Base-by-base conservation (phyloP, 352 stramenopile species). In the Phytopythium montanum region DNA sequence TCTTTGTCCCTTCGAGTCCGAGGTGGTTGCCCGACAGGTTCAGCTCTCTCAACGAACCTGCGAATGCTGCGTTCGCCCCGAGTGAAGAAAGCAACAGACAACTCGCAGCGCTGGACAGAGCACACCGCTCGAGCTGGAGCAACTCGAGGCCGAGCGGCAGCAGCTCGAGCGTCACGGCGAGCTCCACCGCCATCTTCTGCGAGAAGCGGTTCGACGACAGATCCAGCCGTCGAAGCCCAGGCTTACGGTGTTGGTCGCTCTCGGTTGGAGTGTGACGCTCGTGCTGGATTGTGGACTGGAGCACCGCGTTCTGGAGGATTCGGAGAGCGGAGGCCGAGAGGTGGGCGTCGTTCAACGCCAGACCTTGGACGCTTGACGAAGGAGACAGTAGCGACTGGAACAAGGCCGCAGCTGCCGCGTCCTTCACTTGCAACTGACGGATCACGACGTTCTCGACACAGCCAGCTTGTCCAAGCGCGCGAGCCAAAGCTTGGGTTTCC, bases 131-230 rank as follows among this genome's bases (percentile, higher is more conserved):
- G 19, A 91, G 72, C 25, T 85, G 69, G n/a, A 91, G 65, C 14
- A 79, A 25, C 25, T 88, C 76, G 14, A 91, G 66, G 12, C 71
- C 79, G 16, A 36, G 67, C 0, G 73, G 69, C 12, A 89, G 31
- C 13, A 85, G 51, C 57, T 87, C 70, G 3, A 87, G 66, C 1
- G 72, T 83, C 0, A 65, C 85, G 18, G 77, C 70, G 21, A 91
- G 56, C 14, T 75, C 69, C 6, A 64, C 63, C 0, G 73, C 69
- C 81, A 87, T 89, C 8, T 63, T 41, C 18, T 64, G 49, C 9
- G 79, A 81, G 56, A 91, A 84, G 5, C 51, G 28, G 44, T 93
- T 91, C 61, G 87, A 87, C 33, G 84, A 93, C 19, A 91, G 61
- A 31, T 93, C 74, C 6, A 90, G 53, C 1, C 66, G 67, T 3